Evolutionary conservation across 164 flowering plant species (phyloP), one percentile per base, ranked within the genome.

Genomic region (Kalanchoe fedtschenkoi): DNA sequence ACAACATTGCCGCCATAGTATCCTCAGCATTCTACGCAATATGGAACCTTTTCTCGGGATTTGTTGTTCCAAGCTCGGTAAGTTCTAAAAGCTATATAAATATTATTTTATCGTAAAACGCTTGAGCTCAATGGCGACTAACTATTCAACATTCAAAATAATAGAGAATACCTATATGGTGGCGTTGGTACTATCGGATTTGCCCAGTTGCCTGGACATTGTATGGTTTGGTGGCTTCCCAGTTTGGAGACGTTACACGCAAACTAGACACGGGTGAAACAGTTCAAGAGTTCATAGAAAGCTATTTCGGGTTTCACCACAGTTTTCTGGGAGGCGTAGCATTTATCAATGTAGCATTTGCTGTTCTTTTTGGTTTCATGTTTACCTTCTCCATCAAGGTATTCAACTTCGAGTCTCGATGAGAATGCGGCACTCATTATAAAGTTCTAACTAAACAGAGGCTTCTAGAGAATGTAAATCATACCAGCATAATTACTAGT

Each of bases 41-140:
- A 14, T 80, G 84, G 81, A 77, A 72, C 64, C 67, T 80, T 22
- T 80, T 80, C 70, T 77, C 81, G 2, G 84, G 84, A 16, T 80
- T 77, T 62, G n/a, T 78, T 55, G 35, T 77, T 34, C 84, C 84
- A 10, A 61, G 61, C 34, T 46, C 80, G 4, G 84, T 78, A 70
- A 78, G 71, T 66, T 19, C 15, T 24, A 17, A 37, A 22, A 2
- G 14, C 46, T 24, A n/a, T 7, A 1, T 7, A 26, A n/a, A 58
- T 8, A 35, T 62, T 26, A 35, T 26, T 26, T 38, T 17, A 14
- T 6, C 26, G 2, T 8, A 30, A 56, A 51, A 24, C 22, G 4
- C 3, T 24, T 51, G 14, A 10, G 26, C 46, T 21, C 46, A 42
- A 16, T 42, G 6, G 17, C 17, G 19, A 17, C 32, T 51, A 51